These are phyloP conservation scores for Hanseniaspora clermontiae DNA, from an alignment of 805 yeast genomes.

Conservation along the genomic window DNA sequence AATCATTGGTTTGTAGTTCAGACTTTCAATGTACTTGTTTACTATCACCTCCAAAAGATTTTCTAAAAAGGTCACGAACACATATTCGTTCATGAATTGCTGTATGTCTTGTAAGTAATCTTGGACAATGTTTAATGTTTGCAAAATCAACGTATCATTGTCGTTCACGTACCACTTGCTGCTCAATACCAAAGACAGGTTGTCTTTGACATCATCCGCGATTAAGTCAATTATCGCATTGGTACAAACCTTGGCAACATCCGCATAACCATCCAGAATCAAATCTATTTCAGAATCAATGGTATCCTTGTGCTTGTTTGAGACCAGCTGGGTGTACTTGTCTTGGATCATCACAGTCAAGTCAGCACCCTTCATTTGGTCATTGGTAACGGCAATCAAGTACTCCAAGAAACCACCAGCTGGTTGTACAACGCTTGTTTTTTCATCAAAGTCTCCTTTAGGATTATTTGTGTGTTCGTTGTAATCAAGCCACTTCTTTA, in stretches of 20 bases:
- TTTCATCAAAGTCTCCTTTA: constrained; percentile 24
- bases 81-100: constrained; percentile 38
- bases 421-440: constrained; percentile 32
- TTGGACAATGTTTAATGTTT: constrained; percentile 55
- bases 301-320: constrained; percentile 47
- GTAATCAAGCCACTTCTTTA: constrained; percentile 28
- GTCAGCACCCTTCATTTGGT: constrained; percentile 62
- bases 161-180: constrained; percentile 46
- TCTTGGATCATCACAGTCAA: constrained; percentile 58
- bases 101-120: constrained; percentile 62
- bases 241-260: constrained; percentile 55
- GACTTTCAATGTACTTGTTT: constrained; percentile 36
- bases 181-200: constrained; percentile 50
- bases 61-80: constrained; percentile 43
- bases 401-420: constrained; percentile 75
- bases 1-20: constrained; percentile 33
- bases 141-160: constrained; percentile 42
- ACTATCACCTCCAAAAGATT: constrained; percentile 41
- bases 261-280: constrained; percentile 69
- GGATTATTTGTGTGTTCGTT: constrained; percentile 18
- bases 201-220: constrained; percentile 55
- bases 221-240: constrained; percentile 46
- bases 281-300: constrained; percentile 47
- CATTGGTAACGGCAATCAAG: constrained; percentile 70
- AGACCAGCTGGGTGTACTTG: constrained; percentile 51